Base-by-base conservation (phyloP, 495 filamentous ascomycete species). In the Annulohypoxylon moriforme region DNA sequence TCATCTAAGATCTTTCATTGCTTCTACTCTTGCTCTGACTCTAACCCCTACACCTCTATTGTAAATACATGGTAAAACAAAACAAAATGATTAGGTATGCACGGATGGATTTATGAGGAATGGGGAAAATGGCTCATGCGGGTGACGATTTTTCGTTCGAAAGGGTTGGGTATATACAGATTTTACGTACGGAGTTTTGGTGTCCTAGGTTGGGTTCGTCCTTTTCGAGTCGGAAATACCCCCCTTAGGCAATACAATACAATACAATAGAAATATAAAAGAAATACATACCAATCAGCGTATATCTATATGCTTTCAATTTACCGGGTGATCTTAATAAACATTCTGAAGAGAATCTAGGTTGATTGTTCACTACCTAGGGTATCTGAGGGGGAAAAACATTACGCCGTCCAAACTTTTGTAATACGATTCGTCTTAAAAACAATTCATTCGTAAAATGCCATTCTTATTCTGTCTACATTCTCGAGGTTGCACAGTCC, bases 1-100 rank as follows among this genome's bases (percentile, higher is more conserved):
- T 96, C 64, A 79, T 86, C 58, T 85, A 62, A 72, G 29, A 14
- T 14, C 31, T 13, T 16, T 13, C 31, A 24, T 27, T 10, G 5
- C 47, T 20, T 33, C 14, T 10, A 27, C 24, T 53, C 11, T 20
- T 18, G 9, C 31, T 38, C 25, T 16, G 11, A 27, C 25, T n/a
- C n/a, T n/a, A n/a, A n/a, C 33, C 16, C 18, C 44, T 27, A 33
- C 20, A 25, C 29, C 29, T 34, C 14, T 20, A 9, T 14, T 55
- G 55, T 60, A 60, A 38, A 69, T 64, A n/a, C n/a, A n/a, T n/a
- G n/a, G n/a, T n/a, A n/a, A n/a, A n/a, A n/a, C n/a, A 69, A 34
- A 64, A 60, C 33, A 27, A 46, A 38, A 57, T 38, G 33, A 57
- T 31, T 34, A 55, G 50, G 5, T 18, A 36, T 10, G 33, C 55